Conservation (phyloP, 495 filamentous ascomycete species). For the Penicillium arizonense region DNA sequence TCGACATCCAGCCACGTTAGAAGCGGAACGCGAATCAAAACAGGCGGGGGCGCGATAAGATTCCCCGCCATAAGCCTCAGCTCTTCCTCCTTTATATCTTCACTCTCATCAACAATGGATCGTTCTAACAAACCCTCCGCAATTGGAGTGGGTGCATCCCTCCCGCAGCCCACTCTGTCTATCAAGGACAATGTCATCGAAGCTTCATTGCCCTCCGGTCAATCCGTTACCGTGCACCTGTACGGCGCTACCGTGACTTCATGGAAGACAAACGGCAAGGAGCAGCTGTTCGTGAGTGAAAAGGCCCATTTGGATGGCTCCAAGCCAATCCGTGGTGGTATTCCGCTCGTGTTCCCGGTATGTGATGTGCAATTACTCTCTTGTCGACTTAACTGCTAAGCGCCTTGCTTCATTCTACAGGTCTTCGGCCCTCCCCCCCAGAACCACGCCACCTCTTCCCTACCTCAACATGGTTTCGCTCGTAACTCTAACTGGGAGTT, state of each 20-base stretch:
- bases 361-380: slow-evolving; percentile 23
- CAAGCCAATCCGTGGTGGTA: slow-evolving; percentile 62
- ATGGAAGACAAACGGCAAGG: slow-evolving; percentile 81
- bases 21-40: slow-evolving; percentile 1
- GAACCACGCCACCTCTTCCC: slow-evolving; percentile 65
- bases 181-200: slow-evolving; percentile 67
- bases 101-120: slow-evolving; percentile 53
- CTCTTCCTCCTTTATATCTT: background rate
- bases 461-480: slow-evolving; percentile 96
- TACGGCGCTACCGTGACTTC: slow-evolving; percentile 90
- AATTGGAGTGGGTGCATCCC: slow-evolving; percentile 63
- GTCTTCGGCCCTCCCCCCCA: slow-evolving; percentile 83
- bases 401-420: slow-evolving; percentile 39
- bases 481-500: slow-evolving; percentile 72
- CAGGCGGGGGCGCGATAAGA: slow-evolving; percentile 20
- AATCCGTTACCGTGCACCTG: slow-evolving; percentile 80
- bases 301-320: slow-evolving; percentile 67
- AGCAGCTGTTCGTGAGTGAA: slow-evolving; percentile 86
- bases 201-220: slow-evolving; percentile 77
- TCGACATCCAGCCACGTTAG: no score
- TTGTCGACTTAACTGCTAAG: slow-evolving; percentile 10
- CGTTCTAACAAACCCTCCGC: slow-evolving; percentile 78
- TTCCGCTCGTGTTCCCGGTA: slow-evolving; percentile 96
- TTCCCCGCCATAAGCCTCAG: slow-evolving; percentile 20
- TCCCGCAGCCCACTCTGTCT: slow-evolving; percentile 66